Evolutionary conservation across 257 asterid species (phyloP), one percentile per base, ranked within the genome.

Genomic region (Paraleonurus japonicus): DNA sequence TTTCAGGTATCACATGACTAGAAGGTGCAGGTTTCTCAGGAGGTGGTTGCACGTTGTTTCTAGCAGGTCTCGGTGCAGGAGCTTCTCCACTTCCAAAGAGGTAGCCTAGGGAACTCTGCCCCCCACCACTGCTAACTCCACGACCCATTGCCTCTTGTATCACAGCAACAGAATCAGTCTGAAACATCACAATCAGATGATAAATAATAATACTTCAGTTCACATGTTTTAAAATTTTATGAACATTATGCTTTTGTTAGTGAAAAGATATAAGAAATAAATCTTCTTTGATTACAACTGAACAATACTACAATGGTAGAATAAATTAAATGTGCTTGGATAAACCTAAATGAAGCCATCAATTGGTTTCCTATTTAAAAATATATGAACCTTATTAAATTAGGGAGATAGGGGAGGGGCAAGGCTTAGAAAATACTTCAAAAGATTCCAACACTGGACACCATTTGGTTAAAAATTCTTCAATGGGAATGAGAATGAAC

Each of bases 41-140:
- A 76, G 86, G 85, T 66, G 89, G 80, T 62, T 78, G 84, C 22
- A 43, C 81, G 37, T 65, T 81, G 45, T 41, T 81, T 67, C 74
- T 20, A 17, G 85, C 78, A 45, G 94, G 84, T 65, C 76, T 83
- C 59, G 95, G 86, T 51, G 75, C 83, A 26, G 83, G 78, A 69
- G 86, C 85, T 74, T 88, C 94, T 15, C 85, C 85, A 23, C 85
- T 71, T 80, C 97, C 97, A 50, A 90, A 88, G 11, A 90, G 93
- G 80, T 88, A 90, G 20, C 92, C 94, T 19, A 87, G 79, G 68
- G 95, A 88, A 81, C 96, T 90, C 79, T 90, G 91, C 17, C 96
- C 97, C 6, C 97, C 97, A 63, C 97, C 96, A 20, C 86, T 82
- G 83, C 96, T 90, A 73, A 83, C 92, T 78, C 94, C 96, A 47